These are phyloP conservation scores for Globisporangium paroecandrum DNA, from an alignment of 352 stramenopile genomes.

Conservation along the genomic window DNA sequence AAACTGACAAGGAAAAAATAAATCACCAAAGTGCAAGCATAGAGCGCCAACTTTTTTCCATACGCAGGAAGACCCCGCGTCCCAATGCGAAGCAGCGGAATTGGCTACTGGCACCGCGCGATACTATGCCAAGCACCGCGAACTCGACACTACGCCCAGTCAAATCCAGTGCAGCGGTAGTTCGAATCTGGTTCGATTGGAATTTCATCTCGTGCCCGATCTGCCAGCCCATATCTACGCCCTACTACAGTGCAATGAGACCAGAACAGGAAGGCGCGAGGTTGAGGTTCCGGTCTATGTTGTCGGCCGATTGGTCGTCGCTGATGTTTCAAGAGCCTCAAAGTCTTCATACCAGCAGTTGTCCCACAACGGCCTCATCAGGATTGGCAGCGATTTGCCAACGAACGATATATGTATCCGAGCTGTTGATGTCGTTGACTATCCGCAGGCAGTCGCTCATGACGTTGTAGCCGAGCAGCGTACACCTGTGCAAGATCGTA, in stretches of 20 bases:
- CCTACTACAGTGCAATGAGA: no score
- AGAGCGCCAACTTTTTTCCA: not conserved
- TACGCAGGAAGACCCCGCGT: not conserved
- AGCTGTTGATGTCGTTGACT: slow-evolving; percentile 17
- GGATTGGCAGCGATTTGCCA: slow-evolving; percentile 8
- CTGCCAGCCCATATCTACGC: no score
- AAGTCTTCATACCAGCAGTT: not conserved
- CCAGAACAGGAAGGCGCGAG: no score
- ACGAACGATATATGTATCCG: not conserved
- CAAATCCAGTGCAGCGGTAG: no score
- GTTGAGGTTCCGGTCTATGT: no score
- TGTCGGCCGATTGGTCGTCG: no score
- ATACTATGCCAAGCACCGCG: no score
- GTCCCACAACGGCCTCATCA: slow-evolving; percentile 17
- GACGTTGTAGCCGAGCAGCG: slow-evolving; percentile 25
- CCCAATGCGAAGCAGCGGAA: not conserved
- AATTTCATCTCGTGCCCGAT: no score
- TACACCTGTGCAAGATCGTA: slow-evolving; percentile 19
- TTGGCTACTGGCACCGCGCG: not conserved
- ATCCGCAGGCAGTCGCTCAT: slow-evolving; percentile 22
- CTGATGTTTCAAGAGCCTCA: no score
- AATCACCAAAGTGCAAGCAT: not conserved
- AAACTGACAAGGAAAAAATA: not conserved
- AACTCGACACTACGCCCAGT: no score
- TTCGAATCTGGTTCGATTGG: no score